These are phyloP conservation scores for Curvularia eragrostidis DNA, from an alignment of 2,329 filamentous ascomycete genomes.

Conservation along the genomic window DNA sequence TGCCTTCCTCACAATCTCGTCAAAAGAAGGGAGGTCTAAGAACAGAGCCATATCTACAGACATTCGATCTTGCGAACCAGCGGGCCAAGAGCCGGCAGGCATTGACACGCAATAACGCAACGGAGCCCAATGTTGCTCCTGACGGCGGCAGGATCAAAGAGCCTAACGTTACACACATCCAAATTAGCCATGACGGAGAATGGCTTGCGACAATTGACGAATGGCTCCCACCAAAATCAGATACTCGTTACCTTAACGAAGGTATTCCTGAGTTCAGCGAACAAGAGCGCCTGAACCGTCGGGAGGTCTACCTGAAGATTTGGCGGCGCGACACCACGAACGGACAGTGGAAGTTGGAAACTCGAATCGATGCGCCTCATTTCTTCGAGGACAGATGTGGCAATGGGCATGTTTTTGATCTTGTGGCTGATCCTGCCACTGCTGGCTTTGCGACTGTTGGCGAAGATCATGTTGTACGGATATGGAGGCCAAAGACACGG, in stretches of 20 bases:
- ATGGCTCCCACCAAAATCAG: conserved; percentile 77
- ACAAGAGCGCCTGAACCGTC: conserved; percentile 57
- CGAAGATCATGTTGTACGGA: conserved; percentile 75
- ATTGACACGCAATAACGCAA: conserved; percentile 84
- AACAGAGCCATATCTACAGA: conserved; percentile 73
- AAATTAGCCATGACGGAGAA: conserved; percentile 78
- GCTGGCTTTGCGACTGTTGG: conserved; percentile 85
- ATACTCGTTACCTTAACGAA: conserved; percentile 65
- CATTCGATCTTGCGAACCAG: conserved; percentile 81
- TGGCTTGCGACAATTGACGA: conserved; percentile 94
- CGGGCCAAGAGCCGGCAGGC: conserved; percentile 86
- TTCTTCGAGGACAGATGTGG: conserved; percentile 56
- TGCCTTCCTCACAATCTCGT: conserved; percentile 59
- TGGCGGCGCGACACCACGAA: conserved; percentile 72
- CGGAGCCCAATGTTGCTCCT: conserved; percentile 76
- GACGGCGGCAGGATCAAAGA: conserved; percentile 75
- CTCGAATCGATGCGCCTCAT: conserved; percentile 85
- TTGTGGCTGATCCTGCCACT: conserved; percentile 72
- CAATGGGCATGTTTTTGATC: conserved; percentile 69
- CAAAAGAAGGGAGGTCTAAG: conserved; percentile 31
- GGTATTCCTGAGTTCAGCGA: conserved; percentile 50
- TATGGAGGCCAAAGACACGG: conserved; percentile 80
- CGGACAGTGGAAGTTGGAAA: conserved; percentile 73
- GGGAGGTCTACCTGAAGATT: conserved; percentile 87
- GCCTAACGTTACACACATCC: conserved; percentile 76